Conservation (phyloP, 352 stramenopile genomes). For the Achlya hypogyna region DNA sequence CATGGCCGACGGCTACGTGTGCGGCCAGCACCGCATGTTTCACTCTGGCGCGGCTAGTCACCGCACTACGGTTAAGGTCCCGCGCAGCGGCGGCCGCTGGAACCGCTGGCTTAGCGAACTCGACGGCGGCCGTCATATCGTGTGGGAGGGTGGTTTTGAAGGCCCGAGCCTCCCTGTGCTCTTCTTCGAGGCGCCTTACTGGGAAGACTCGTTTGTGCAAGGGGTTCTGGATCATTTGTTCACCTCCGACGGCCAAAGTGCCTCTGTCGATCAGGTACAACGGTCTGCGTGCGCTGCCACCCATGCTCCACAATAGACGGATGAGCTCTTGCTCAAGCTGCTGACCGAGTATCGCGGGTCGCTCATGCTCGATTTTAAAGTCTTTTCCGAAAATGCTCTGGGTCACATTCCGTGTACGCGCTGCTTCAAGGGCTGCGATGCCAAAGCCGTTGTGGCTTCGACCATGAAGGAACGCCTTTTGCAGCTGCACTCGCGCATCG, state of each 20-base stretch:
- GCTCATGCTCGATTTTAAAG: not conserved
- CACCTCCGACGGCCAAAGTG: not conserved
- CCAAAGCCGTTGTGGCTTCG: not conserved
- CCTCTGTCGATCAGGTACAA: not conserved
- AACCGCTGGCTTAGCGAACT: not conserved
- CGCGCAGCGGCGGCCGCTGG: not conserved
- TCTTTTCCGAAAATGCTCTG: not conserved
- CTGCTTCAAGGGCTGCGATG: slow-evolving; percentile 6
- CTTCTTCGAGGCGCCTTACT: not conserved
- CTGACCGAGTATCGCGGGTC: not conserved
- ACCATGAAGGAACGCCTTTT: not conserved
- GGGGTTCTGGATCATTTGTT: not conserved
- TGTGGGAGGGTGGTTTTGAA: not conserved
- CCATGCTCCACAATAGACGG: too few relatives aligned
- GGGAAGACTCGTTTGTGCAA: not conserved
- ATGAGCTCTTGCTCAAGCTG: not conserved
- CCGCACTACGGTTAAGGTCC: not conserved
- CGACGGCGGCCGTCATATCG: not conserved
- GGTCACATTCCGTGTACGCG: not conserved
- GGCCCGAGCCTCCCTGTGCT: not conserved
- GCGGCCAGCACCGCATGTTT: slow-evolving; percentile 1
- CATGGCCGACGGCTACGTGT: not conserved
- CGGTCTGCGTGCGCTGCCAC: not conserved
- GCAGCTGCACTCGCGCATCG: not conserved
- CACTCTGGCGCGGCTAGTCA: not conserved